phyloP scores from a whole-genome alignment of 164 flowering plant genomes.

The Tinospora cordifolia region DNA sequence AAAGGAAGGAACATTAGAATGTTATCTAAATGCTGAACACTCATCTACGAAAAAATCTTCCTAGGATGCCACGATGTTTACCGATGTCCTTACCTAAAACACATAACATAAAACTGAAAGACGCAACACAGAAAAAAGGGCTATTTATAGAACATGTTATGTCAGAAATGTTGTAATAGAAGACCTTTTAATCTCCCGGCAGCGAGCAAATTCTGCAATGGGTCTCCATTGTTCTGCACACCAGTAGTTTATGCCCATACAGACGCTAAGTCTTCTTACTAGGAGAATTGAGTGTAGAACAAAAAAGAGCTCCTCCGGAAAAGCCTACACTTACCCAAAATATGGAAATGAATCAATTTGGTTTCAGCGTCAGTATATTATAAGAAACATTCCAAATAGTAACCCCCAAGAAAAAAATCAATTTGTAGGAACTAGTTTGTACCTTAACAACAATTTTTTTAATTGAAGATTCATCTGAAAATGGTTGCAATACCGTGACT shows the following conservation, averaged over 20 bases:
- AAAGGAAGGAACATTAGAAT: no score
- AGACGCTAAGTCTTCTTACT: slow-evolving; percentile 88
- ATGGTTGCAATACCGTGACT: slow-evolving; percentile 66
- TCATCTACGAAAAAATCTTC: slow-evolving; percentile 27
- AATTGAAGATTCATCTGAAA: slow-evolving; percentile 76
- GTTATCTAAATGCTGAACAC: slow-evolving; percentile 11
- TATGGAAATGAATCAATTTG: background rate
- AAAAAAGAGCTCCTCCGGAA: slow-evolving; percentile 92
- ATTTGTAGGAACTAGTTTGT: background rate
- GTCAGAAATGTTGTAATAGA: background rate
- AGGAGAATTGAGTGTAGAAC: slow-evolving; percentile 83
- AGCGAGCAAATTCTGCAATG: slow-evolving; percentile 54
- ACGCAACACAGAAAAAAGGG: background rate
- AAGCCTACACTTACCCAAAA: slow-evolving; percentile 32
- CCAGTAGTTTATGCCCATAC: slow-evolving; percentile 79
- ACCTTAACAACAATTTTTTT: slow-evolving; percentile 75
- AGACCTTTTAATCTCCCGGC: slow-evolving; percentile 71
- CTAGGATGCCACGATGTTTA: slow-evolving; percentile 21
- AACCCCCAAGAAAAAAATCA: background rate
- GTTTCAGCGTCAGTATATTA: background rate
- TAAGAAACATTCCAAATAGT: background rate
- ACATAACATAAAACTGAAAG: background rate
- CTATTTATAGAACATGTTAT: background rate
- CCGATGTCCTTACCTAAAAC: slow-evolving; percentile 34
- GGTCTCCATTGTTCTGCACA: slow-evolving; percentile 94